These are phyloP conservation scores for Calocybe gangraenosa DNA, from an alignment of 768 basidiomycete genomes.

Conservation along the genomic window DNA sequence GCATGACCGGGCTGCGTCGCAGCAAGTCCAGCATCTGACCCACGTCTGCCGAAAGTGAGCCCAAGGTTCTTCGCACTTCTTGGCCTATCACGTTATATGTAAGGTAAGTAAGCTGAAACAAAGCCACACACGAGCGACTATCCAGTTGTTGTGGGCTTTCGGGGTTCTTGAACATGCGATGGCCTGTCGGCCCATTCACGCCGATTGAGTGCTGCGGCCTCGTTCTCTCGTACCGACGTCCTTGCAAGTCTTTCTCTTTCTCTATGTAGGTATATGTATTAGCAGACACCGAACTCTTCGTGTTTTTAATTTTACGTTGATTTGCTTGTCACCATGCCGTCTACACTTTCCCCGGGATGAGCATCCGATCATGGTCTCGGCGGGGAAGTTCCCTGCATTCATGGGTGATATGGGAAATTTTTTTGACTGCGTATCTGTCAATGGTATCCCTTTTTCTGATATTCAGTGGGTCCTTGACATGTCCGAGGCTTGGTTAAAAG, in stretches of 20 bases:
- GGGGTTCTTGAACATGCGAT: constrained; percentile 5
- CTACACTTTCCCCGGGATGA: background rate
- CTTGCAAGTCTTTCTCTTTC: background rate
- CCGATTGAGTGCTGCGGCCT: background rate
- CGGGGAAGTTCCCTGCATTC: background rate
- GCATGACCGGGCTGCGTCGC: no score
- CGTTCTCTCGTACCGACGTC: background rate
- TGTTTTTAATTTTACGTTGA: constrained; percentile 3
- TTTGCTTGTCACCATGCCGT: background rate
- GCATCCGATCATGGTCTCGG: background rate
- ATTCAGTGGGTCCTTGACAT: background rate
- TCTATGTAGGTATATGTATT: background rate
- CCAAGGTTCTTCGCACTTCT: background rate
- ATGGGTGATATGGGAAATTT: background rate
- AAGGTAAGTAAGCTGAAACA: background rate
- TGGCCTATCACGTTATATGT: background rate
- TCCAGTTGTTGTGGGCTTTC: background rate
- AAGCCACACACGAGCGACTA: background rate
- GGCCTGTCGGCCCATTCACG: constrained; percentile 1
- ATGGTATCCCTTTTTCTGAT: background rate
- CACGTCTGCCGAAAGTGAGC: background rate
- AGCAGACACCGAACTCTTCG: background rate
- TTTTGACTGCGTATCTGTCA: background rate
- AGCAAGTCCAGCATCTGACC: background rate
- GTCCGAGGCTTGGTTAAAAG: no score